phyloP scores from a whole-genome alignment of 805 yeast species.

The Saturnispora sanitii region DNA sequence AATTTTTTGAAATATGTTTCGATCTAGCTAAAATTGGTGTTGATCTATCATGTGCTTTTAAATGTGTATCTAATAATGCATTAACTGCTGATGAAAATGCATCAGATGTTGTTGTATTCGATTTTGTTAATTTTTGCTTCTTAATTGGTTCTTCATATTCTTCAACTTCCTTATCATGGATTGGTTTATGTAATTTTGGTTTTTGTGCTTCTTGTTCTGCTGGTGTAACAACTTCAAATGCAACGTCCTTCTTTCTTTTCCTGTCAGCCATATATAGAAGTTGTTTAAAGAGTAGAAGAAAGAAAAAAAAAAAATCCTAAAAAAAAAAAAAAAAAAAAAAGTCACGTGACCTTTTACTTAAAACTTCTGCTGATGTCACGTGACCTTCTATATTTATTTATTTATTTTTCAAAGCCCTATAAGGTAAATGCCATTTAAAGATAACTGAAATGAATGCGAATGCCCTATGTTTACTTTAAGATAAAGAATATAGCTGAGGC shows the following conservation, averaged over 20 bases:
- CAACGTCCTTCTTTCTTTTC: background rate
- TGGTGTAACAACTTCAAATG: background rate
- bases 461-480: too few species aligned
- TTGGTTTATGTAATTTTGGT: conserved; percentile 1
- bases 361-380: too few species aligned
- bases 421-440: too few species aligned
- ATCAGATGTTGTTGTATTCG: conserved; percentile 61
- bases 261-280: background rate
- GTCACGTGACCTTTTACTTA: too few species aligned
- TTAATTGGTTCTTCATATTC: conserved; percentile 12
- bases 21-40: conserved; percentile 87
- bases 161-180: conserved; percentile 17
- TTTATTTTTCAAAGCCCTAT: too few species aligned
- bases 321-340: too few species aligned
- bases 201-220: background rate
- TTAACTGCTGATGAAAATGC: conserved; percentile 74
- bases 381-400: too few species aligned
- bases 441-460: too few species aligned
- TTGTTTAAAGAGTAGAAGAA: background rate
- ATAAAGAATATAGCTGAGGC: too few species aligned
- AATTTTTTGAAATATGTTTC: conserved; percentile 57
- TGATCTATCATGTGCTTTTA: conserved; percentile 80
- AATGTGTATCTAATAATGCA: conserved; percentile 73
- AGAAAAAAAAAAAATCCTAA: background rate
- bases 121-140: conserved; percentile 39